These are phyloP conservation scores for Glycine latifolia DNA, from an alignment of 306 rosid species.

Conservation along the genomic window DNA sequence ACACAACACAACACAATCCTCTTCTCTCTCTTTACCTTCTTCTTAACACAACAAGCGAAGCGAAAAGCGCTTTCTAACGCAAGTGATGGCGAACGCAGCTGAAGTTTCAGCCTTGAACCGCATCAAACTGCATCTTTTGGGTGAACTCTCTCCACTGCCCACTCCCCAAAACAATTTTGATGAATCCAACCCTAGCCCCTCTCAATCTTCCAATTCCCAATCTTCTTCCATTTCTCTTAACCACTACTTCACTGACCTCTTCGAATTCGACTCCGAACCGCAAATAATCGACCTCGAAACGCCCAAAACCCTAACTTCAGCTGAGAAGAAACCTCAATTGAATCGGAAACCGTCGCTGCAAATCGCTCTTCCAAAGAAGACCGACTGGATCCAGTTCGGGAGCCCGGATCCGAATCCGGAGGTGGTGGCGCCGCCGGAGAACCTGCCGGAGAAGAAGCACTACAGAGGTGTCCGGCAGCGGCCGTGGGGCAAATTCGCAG, in stretches of 20 bases:
- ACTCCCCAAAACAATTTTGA: constrained; percentile 1
- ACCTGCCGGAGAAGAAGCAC: constrained; percentile 49
- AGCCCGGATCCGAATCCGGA: constrained; percentile 9
- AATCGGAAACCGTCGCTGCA: constrained; percentile 64
- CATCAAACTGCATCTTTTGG: constrained; percentile 75
- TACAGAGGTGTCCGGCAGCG: constrained; percentile 80
- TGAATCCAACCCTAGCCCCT: constrained; percentile 3
- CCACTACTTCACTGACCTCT: constrained; percentile 40
- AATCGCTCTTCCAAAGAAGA: constrained; percentile 68
- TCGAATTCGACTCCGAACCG: constrained; percentile 32
- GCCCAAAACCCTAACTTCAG: not conserved
- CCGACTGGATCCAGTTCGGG: constrained; percentile 72
- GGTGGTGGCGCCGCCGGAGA: not conserved
- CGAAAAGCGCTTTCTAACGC: not conserved
- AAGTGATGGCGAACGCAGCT: constrained; percentile 53
- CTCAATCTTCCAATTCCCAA: constrained; percentile 13
- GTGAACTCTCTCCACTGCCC: constrained; percentile 65
- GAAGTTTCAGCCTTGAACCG: constrained; percentile 59
- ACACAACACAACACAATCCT: not conserved
- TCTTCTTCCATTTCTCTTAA: constrained; percentile 26
- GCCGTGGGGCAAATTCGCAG: constrained; percentile 93
- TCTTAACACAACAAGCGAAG: no score
- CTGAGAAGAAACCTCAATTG: not conserved
- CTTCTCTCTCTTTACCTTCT: not conserved
- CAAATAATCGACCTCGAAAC: constrained; percentile 50